These are phyloP conservation scores for Aplosporella prunicola DNA, from an alignment of 2,329 filamentous ascomycete species.

Conservation along the genomic window DNA sequence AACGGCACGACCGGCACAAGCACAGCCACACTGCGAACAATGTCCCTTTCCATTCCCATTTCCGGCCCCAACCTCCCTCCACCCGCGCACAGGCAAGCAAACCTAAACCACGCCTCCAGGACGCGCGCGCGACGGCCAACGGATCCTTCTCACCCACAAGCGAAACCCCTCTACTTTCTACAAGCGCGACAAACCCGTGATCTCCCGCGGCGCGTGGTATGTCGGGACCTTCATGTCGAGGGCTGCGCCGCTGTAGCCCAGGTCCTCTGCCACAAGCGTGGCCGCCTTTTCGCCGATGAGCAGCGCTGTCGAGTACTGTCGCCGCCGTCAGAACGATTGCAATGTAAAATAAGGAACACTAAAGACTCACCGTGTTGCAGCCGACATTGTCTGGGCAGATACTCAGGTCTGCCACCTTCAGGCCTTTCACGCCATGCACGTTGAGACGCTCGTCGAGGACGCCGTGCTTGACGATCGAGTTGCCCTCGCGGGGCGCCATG, in stretches of 20 bases:
- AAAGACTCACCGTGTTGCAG: slow-evolving; percentile 27
- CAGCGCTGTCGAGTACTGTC: slow-evolving; percentile 54
- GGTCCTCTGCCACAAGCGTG: slow-evolving; percentile 59
- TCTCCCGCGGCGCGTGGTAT: slow-evolving; percentile 39
- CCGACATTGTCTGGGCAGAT: slow-evolving; percentile 75
- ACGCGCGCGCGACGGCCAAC: too few species aligned
- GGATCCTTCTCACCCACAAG: too few species aligned
- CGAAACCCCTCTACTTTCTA: too few species aligned
- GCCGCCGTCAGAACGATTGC: too few species aligned
- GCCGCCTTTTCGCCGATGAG: slow-evolving; percentile 69
- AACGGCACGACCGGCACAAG: too few species aligned
- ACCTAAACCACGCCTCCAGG: too few species aligned
- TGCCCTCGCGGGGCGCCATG: slow-evolving; percentile 67
- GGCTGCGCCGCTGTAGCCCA: slow-evolving; percentile 62
- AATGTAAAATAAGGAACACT: slow-evolving; percentile 6
- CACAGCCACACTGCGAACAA: too few species aligned
- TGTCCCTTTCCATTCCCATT: too few species aligned
- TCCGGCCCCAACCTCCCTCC: too few species aligned
- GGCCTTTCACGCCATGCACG: slow-evolving; percentile 64
- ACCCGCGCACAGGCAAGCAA: too few species aligned
- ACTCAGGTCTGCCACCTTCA: slow-evolving; percentile 67
- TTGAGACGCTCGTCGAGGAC: slow-evolving; percentile 70
- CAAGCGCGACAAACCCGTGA: slow-evolving; percentile 33
- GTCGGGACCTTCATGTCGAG: slow-evolving; percentile 65
- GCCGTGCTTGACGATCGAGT: slow-evolving; percentile 71